Evolutionary conservation across 2,329 filamentous ascomycete genomes (phyloP).

Genomic region (Sporothrix luriei): DNA sequence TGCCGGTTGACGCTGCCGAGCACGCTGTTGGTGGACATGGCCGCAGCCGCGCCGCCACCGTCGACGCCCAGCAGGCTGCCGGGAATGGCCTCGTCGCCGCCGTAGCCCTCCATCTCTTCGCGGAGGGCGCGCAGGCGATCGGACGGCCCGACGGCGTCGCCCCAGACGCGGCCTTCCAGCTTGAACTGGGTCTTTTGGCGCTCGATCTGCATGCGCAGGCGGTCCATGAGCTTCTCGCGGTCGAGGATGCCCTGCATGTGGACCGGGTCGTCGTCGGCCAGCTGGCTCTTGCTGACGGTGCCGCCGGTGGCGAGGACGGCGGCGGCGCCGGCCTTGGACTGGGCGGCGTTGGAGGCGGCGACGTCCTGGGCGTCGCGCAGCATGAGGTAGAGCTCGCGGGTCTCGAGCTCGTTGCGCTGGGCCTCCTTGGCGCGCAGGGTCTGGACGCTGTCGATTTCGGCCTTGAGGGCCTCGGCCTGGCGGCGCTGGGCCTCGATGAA

Average conservation of each 20-base stretch:
- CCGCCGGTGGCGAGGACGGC: slow-evolving; percentile 42
- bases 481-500: slow-evolving; percentile 87
- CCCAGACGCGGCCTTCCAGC: slow-evolving; percentile 90
- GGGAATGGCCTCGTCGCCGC: slow-evolving; percentile 50
- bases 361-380: slow-evolving; percentile 95
- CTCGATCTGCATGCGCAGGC: slow-evolving; percentile 92
- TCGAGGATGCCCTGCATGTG: slow-evolving; percentile 92
- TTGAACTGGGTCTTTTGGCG: slow-evolving; percentile 97
- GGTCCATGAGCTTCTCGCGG: slow-evolving; percentile 87
- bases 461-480: slow-evolving; percentile 84
- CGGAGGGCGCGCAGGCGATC: slow-evolving; percentile 89
- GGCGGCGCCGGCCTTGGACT: slow-evolving; percentile 36
- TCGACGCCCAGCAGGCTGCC: slow-evolving; percentile 53
- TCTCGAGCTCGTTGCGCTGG: slow-evolving; percentile 93
- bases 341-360: slow-evolving; percentile 76
- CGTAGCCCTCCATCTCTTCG: slow-evolving; percentile 81
- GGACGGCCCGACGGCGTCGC: slow-evolving; percentile 78
- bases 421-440: slow-evolving; percentile 84
- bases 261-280: slow-evolving; percentile 66
- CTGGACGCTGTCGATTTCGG: slow-evolving; percentile 84
- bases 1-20: slow-evolving; percentile 71
- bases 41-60: slow-evolving; percentile 50
- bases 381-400: slow-evolving; percentile 96
- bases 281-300: slow-evolving; percentile 41
- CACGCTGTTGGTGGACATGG: slow-evolving; percentile 61